Percentiles rank a stretch among this genome's conserved stretches.
phyloP scores from a whole-genome alignment of 176 grass and related monocot genomes.

The Rhynchospora breviuscula region DNA sequence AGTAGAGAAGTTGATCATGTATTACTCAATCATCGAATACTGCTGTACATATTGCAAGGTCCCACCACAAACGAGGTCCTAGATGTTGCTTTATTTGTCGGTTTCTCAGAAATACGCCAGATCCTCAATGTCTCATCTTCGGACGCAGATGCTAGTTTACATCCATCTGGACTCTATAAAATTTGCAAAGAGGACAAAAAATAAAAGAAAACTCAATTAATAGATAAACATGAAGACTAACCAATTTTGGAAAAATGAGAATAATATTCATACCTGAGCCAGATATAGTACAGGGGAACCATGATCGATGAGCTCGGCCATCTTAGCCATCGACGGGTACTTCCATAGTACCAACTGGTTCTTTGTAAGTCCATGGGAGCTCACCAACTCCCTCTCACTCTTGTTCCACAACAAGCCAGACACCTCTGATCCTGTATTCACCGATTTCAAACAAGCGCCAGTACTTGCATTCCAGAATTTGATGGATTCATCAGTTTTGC shows the following conservation, averaged over 20 bases:
- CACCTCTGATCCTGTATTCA: slow-evolving; percentile 49
- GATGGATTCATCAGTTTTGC: slow-evolving; percentile 29
- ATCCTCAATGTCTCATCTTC: slow-evolving; percentile 32
- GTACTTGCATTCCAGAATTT: slow-evolving; percentile 48
- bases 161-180: not conserved
- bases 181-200: not conserved
- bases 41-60: not conserved
- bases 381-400: slow-evolving; percentile 36
- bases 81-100: not conserved
- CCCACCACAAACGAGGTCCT: not conserved
- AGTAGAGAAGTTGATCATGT: too few relatives aligned
- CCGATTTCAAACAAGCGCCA: slow-evolving; percentile 33
- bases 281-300: slow-evolving; percentile 40
- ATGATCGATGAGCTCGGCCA: slow-evolving; percentile 39
- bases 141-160: slow-evolving; percentile 16
- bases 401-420: slow-evolving; percentile 45
- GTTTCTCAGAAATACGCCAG: slow-evolving; percentile 31
- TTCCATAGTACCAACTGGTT: slow-evolving; percentile 43
- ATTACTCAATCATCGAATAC: too few relatives aligned
- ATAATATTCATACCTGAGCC: slow-evolving; percentile 36
- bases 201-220: not conserved
- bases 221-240: not conserved
- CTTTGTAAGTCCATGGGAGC: slow-evolving; percentile 31
- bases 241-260: not conserved
- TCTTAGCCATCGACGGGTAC: slow-evolving; percentile 44